Conservation (phyloP, 352 stramenopile species). For the Thalassiosira livingstoniorum region DNA sequence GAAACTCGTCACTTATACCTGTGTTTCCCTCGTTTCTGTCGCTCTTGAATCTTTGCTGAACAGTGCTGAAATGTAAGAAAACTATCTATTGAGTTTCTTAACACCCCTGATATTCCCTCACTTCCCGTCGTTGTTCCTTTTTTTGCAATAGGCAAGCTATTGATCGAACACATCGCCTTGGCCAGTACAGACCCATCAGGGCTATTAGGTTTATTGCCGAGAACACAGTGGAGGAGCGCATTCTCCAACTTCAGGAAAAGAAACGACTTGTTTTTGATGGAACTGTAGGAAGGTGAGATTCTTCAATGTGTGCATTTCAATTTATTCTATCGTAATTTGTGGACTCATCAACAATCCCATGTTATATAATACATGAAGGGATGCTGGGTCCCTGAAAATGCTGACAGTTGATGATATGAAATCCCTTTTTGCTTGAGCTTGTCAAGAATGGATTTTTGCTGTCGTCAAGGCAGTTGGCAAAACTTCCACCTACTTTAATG, state of each 20-base stretch:
- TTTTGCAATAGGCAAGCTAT: slow-evolving; percentile 91
- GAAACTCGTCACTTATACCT: slow-evolving; percentile 1
- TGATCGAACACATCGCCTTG: slow-evolving; percentile 97
- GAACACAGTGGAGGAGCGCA: slow-evolving; percentile 96
- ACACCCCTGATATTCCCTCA: background rate
- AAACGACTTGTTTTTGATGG: slow-evolving; percentile 98
- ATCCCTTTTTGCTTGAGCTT: slow-evolving; percentile 74
- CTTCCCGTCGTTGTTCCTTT: background rate
- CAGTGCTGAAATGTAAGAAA: slow-evolving; percentile 43
- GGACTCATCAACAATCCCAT: background rate
- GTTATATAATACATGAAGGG: too few relatives aligned
- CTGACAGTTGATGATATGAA: slow-evolving; percentile 86
- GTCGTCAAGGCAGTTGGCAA: too few relatives aligned
- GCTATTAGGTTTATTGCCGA: slow-evolving; percentile 98
- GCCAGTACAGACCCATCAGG: slow-evolving; percentile 96
- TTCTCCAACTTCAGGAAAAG: slow-evolving; percentile 96
- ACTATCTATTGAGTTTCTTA: slow-evolving; percentile 5
- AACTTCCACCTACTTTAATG: too few relatives aligned
- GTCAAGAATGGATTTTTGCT: too few relatives aligned
- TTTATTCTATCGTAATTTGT: background rate
- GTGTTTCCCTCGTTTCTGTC: too few relatives aligned
- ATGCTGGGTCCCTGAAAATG: slow-evolving; percentile 84
- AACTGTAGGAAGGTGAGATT: slow-evolving; percentile 93
- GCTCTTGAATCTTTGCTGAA: too few relatives aligned
- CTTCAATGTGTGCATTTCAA: slow-evolving; percentile 68